Evolutionary conservation across 768 basidiomycete species (phyloP).

Genomic region (Agrocybe chaxingu): DNA sequence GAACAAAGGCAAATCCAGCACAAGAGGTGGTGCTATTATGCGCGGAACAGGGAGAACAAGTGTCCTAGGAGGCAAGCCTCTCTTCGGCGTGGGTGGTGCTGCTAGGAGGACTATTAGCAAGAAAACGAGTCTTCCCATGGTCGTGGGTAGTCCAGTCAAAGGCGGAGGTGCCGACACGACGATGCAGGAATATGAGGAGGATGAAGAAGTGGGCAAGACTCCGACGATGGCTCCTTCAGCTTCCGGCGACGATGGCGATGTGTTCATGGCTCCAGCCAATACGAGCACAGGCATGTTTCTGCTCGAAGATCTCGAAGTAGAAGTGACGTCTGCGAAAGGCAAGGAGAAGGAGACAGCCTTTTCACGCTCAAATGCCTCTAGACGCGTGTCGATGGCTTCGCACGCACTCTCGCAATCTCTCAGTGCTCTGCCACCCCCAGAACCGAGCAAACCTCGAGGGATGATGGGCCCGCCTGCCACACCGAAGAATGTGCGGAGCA

Average conservation of each 20-base stretch:
- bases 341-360: conserved; percentile 22
- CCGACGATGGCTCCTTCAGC: conserved; percentile 3
- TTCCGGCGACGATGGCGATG: conserved; percentile 8
- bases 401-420: conserved; percentile 64
- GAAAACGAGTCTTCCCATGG: conserved; percentile 43
- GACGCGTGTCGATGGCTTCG: conserved; percentile 56
- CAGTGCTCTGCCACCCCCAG: conserved; percentile 41
- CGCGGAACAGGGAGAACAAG: conserved; percentile 12
- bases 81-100: conserved; percentile 27
- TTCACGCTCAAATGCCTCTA: conserved; percentile 35
- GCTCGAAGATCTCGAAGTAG: conserved; percentile 9
- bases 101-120: conserved; percentile 33
- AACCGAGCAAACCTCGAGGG: conserved; percentile 22
- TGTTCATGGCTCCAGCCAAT: conserved; percentile 15
- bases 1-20: conserved; percentile 9
- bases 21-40: conserved; percentile 11
- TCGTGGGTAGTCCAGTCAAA: conserved; percentile 49
- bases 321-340: conserved; percentile 25
- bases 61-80: conserved; percentile 13
- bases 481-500: conserved; percentile 37
- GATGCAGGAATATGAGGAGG: conserved; percentile 12
- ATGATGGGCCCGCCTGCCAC: conserved; percentile 48
- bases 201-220: conserved; percentile 9
- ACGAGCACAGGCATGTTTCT: conserved; percentile 8
- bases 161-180: conserved; percentile 25